phyloP scores from a whole-genome alignment of 2,329 filamentous ascomycete species.

The Penicillium sp. region DNA sequence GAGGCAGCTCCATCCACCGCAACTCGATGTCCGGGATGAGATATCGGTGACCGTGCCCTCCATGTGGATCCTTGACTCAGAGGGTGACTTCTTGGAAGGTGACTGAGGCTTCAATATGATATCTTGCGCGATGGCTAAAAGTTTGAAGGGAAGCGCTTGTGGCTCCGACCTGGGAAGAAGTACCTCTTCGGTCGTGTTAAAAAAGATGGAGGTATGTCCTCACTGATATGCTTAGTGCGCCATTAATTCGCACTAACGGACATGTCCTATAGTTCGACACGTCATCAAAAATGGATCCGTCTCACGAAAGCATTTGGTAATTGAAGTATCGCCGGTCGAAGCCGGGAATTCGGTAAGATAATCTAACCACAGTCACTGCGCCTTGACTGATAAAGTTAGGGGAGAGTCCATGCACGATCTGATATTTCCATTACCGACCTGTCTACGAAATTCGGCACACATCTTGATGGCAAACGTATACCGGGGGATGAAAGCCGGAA shows the following conservation, averaged over 20 bases:
- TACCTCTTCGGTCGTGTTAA: conserved; percentile 84
- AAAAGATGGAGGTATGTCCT: conserved; percentile 59
- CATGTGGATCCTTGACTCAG: conserved; percentile 69
- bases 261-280: conserved; percentile 61
- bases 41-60: conserved; percentile 18
- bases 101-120: conserved; percentile 49
- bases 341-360: conserved; percentile 68
- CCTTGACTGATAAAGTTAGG: conserved; percentile 47
- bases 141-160: conserved; percentile 69
- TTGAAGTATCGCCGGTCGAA: conserved; percentile 70
- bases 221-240: neutral
- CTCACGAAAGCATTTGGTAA: conserved; percentile 84
- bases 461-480: conserved; percentile 73
- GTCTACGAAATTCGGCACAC: conserved; percentile 82
- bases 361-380: conserved; percentile 2
- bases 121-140: conserved; percentile 14
- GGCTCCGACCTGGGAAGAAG: conserved; percentile 83
- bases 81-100: conserved; percentile 54
- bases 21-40: conserved; percentile 7
- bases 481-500: conserved; percentile 62
- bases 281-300: conserved; percentile 80
- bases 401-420: conserved; percentile 68
- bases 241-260: neutral
- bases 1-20: neutral
- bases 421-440: conserved; percentile 76